Base-by-base conservation (phyloP, 1,139 yeast genomes). In the Blastobotrys proliferans region DNA sequence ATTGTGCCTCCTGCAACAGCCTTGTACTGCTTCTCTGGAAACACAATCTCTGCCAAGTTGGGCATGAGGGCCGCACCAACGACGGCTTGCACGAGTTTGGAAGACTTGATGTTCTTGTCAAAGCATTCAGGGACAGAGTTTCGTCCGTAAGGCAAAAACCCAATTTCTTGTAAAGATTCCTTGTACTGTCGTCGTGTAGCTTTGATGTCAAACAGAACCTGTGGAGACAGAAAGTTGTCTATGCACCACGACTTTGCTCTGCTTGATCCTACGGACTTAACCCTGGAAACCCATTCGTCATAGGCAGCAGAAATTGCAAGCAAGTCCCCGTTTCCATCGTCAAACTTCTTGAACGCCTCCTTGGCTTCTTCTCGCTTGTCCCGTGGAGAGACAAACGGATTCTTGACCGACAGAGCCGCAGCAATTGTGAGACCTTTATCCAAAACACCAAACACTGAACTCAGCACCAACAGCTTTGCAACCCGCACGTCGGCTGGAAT, bases 401-500 rank as follows among this genome's bases (percentile, higher is more conserved):
- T 69, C 1, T 94, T 88, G 5, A 81, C 71, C 13, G 94, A 79
- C 33, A 83, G 66, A 8, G 86, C 72, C 0, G 96, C 79, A 0
- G 95, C 92, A 19, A 87, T 66, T 0, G 90, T 76, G 18, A 86
- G 69, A 46, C 92, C 83, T 26, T 74, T 66, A 35, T 84, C 90
- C n/a, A 87, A 65, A 55, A 94, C 83, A 0, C 94, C 94, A 61
- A 90, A 85, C 10, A 88, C 74, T 36, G 94, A 78, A 1, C 95
- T 87, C 47, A 79, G 74, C 22, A 90, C 78, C 38, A 92, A 67
- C 39, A 90, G 63, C 57, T 92, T 92, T 5, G 95, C 97, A 45
- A 88, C 83, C 47, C 77, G 80, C 38, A 92, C 74, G 62, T 92
- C 97, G 8, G 95, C 72, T 0, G 97, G 97, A 46, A 92, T 69